These are phyloP conservation scores for Neofusicoccum sp. DNA, from an alignment of 2,329 filamentous ascomycete genomes.

Conservation along the genomic window DNA sequence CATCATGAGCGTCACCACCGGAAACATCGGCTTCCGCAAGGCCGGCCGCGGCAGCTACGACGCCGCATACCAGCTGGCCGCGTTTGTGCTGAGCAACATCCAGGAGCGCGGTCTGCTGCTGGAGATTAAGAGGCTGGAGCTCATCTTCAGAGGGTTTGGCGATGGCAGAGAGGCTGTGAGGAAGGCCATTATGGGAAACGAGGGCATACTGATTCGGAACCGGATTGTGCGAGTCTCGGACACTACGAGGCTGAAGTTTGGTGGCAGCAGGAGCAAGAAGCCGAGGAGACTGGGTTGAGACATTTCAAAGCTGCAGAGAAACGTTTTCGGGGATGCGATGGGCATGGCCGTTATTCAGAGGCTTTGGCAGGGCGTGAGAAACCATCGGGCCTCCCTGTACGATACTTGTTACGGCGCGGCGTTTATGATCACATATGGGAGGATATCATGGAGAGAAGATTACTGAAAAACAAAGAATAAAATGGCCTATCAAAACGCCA, in stretches of 20 bases:
- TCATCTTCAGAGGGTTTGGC: slow-evolving; percentile 84
- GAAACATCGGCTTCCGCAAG: slow-evolving; percentile 92
- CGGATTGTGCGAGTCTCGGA: slow-evolving; percentile 83
- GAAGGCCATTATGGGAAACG: slow-evolving; percentile 84
- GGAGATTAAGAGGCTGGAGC: slow-evolving; percentile 75
- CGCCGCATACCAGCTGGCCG: slow-evolving; percentile 85
- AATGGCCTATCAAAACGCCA: slow-evolving; percentile 3
- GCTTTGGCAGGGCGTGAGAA: not conserved
- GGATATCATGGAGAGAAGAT: not conserved
- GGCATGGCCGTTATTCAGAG: not conserved
- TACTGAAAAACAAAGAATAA: not conserved
- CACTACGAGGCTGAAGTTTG: slow-evolving; percentile 90
- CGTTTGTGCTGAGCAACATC: slow-evolving; percentile 81
- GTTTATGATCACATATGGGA: not conserved
- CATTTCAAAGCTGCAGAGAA: not conserved
- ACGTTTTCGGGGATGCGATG: not conserved
- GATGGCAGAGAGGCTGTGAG: slow-evolving; percentile 83
- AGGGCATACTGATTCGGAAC: slow-evolving; percentile 74
- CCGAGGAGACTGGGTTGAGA: slow-evolving; percentile 74
- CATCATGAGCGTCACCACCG: slow-evolving; percentile 77
- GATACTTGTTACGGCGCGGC: not conserved
- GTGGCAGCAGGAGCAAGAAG: slow-evolving; percentile 83
- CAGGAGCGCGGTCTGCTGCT: slow-evolving; percentile 77
- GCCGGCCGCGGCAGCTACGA: slow-evolving; percentile 80
- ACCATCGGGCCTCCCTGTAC: not conserved